These are phyloP conservation scores for Lactarius tabidus DNA, from an alignment of 768 basidiomycete species.

Conservation along the genomic window DNA sequence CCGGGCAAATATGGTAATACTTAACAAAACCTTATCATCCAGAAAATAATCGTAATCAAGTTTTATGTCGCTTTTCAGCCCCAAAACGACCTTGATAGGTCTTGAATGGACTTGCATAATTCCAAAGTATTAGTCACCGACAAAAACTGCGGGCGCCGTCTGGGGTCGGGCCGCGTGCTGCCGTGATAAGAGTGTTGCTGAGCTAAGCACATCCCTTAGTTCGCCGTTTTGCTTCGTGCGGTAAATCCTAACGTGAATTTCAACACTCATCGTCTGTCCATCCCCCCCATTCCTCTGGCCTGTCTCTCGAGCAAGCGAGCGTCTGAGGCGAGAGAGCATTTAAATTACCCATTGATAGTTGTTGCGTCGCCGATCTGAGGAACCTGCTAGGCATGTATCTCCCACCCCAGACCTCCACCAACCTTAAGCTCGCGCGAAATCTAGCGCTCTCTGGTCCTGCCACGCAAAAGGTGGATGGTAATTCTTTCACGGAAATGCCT, in stretches of 20 bases:
- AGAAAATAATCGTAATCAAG: not conserved
- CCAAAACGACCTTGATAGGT: no score
- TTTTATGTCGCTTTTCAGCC: not conserved
- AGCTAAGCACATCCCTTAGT: slow-evolving; percentile 5
- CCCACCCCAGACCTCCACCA: not conserved
- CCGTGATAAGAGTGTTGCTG: slow-evolving; percentile 13
- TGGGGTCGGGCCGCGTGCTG: not conserved
- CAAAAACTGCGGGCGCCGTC: not conserved
- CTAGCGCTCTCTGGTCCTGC: not conserved
- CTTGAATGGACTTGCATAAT: no score
- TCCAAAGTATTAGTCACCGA: no score
- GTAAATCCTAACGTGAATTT: slow-evolving; percentile 9
- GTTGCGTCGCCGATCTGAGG: not conserved
- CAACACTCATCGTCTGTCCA: slow-evolving; percentile 14
- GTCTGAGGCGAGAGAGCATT: not conserved
- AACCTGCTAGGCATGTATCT: slow-evolving; percentile 9
- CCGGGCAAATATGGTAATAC: no score
- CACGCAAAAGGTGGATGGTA: not conserved
- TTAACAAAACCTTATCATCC: no score
- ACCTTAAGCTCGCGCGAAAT: not conserved
- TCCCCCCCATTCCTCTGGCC: not conserved
- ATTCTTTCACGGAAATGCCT: not conserved
- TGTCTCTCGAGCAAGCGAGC: not conserved
- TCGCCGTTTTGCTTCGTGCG: slow-evolving; percentile 5
- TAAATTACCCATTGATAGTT: not conserved